phyloP scores from a whole-genome alignment of 768 basidiomycete species.

The Naganishia kalamii region DNA sequence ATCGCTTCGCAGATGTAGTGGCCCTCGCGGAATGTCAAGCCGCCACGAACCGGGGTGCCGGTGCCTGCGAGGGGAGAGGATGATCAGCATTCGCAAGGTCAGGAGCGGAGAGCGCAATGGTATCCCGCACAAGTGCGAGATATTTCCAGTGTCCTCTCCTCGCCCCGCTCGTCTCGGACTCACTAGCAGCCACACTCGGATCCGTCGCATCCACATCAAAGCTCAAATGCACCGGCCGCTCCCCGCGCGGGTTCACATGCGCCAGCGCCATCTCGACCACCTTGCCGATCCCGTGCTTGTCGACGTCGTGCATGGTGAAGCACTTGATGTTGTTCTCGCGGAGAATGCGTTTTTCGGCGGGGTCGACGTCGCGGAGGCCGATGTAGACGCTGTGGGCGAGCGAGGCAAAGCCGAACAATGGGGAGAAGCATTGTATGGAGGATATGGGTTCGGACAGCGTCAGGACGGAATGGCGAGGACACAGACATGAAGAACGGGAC shows the following conservation, averaged over 20 bases:
- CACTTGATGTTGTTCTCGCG: slow-evolving; percentile 72
- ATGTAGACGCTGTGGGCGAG: slow-evolving; percentile 64
- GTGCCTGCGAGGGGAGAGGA: slow-evolving; percentile 37
- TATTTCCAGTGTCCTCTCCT: background rate
- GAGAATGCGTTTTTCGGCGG: slow-evolving; percentile 78
- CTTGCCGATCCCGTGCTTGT: slow-evolving; percentile 80
- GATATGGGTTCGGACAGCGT: no score
- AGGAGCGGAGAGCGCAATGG: no score
- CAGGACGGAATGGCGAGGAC: no score
- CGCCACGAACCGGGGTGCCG: slow-evolving; percentile 70
- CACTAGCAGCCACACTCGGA: slow-evolving; percentile 86
- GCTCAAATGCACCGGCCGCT: slow-evolving; percentile 83
- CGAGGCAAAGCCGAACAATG: no score
- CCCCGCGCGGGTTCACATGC: slow-evolving; percentile 77
- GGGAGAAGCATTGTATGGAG: no score
- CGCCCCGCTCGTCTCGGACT: slow-evolving; percentile 18
- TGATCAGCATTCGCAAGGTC: no score
- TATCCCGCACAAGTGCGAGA: no score
- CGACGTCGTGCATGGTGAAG: slow-evolving; percentile 83
- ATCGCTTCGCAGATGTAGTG: slow-evolving; percentile 94
- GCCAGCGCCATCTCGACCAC: slow-evolving; percentile 96
- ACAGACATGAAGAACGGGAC: background rate
- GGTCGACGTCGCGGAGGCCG: slow-evolving; percentile 87
- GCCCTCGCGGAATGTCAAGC: slow-evolving; percentile 93
- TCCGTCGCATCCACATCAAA: slow-evolving; percentile 96